Evolutionary conservation across 208 protist species (phyloP), one percentile per base, ranked within the genome.

Genomic region (Wallacemonas collosoma): DNA sequence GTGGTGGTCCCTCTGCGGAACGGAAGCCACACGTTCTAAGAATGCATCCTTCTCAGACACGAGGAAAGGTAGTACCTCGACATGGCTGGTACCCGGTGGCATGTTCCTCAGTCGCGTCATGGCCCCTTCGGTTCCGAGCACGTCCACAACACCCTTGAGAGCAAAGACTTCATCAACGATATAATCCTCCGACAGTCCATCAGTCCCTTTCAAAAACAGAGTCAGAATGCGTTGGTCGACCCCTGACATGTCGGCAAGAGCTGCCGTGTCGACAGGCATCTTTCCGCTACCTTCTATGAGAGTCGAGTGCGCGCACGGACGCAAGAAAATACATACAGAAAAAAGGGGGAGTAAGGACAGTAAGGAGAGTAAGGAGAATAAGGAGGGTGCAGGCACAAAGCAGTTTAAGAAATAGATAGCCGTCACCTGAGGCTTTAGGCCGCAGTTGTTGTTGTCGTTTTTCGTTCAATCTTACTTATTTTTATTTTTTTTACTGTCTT

Each of bases 81-180:
- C 54, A 45, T 75, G 62, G 11, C 70, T 75, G 26, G 61, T 72
- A 12, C 58, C 47, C 47, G 65, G 56, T 2, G 40, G 44, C 56
- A 71, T 36, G n/a, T 77, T 63, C 48, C 12, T 44, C 47, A 75
- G 48, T 12, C 76, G 39, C 26, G 55, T 45, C n/a, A 26, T n/a
- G 36, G 44, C 64, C 17, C 65, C 38, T 3, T 63, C 40, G 5
- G 44, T 45, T 14, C 80, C 82, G 43, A 87, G 60, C 2, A 40
- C 38, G 38, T 67, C 72, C 38, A 76, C 65, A 68, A 80, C 36
- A 38, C 11, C 38, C 40, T 80, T 83, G 1, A 82, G 55, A 41
- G 73, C 43, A 66, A 86, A 73, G n/a, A 86, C 35, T 58, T 80
- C 68, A 40, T 80, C 76, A 47, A 82, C 38, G 51, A 80, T 65